These are phyloP conservation scores for Lactifluus pinguis DNA, from an alignment of 768 basidiomycete genomes.

Conservation along the genomic window DNA sequence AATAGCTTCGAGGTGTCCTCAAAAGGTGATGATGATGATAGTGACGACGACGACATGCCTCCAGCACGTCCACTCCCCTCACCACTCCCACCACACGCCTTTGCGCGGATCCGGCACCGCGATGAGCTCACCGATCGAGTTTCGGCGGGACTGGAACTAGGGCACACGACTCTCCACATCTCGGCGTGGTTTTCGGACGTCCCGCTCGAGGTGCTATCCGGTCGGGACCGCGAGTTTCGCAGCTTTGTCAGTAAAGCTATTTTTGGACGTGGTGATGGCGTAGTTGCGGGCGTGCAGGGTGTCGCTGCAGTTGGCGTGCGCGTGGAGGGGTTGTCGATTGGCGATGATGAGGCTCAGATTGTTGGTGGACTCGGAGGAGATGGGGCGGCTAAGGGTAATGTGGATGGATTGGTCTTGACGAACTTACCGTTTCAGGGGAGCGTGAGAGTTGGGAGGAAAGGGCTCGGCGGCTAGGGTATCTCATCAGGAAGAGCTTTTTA, in stretches of 20 bases:
- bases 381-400: not conserved
- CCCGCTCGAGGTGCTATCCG: conserved; percentile 69
- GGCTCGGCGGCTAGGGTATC: not conserved
- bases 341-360: not conserved
- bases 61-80: conserved; percentile 47
- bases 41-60: conserved; percentile 24
- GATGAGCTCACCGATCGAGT: conserved; percentile 31
- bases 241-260: conserved; percentile 68
- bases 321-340: conserved; percentile 11
- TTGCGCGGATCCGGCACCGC: conserved; percentile 54
- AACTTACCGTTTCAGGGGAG: conserved; percentile 17
- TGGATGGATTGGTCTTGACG: conserved; percentile 5
- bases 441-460: conserved; percentile 10
- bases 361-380: too few relatives aligned
- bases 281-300: conserved; percentile 16
- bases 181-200: conserved; percentile 65
- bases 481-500: too few relatives aligned
- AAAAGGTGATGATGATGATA: too few relatives aligned
- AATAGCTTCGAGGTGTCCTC: not conserved
- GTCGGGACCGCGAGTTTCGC: conserved; percentile 67
- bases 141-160: conserved; percentile 34
- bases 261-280: conserved; percentile 5
- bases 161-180: conserved; percentile 51
- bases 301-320: conserved; percentile 10
- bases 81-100: conserved; percentile 64